A percentile compares a stretch with the other conserved stretches of the same genome.
Conservation (phyloP, 352 stramenopile species). For the Achlya hypogyna region DNA sequence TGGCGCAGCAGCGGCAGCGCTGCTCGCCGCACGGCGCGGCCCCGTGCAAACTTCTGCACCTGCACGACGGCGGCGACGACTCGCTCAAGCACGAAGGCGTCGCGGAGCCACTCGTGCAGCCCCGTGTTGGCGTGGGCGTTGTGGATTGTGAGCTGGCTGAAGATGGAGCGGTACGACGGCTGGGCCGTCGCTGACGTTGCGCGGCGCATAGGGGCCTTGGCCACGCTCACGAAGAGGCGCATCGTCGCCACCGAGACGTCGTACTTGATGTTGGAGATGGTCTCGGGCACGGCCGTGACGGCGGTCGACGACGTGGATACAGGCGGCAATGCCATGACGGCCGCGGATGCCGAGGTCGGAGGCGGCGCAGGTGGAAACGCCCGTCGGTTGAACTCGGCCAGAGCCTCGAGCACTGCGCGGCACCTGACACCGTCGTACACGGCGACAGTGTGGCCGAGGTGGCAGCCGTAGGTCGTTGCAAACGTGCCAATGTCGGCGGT, state of each 20-base stretch:
- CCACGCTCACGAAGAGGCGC: slow-evolving; percentile 1
- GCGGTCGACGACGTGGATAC: neutral
- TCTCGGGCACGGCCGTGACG: neutral
- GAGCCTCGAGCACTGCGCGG: neutral
- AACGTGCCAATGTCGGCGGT: slow-evolving; percentile 6
- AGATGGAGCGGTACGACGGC: slow-evolving; percentile 10
- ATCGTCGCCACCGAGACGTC: slow-evolving; percentile 5
- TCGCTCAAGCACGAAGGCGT: slow-evolving; percentile 4
- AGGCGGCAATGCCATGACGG: neutral
- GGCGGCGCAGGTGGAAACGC: neutral
- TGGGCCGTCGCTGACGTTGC: neutral
- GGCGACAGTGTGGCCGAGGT: slow-evolving; percentile 6
- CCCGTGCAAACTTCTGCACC: slow-evolving; percentile 8
- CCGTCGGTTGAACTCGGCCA: neutral
- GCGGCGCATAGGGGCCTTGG: neutral
- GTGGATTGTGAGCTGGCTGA: slow-evolving; percentile 20
- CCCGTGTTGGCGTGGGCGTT: neutral
- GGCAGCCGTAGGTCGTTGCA: slow-evolving; percentile 5
- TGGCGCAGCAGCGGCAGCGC: neutral
- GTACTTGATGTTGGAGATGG: neutral
- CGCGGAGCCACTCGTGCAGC: slow-evolving; percentile 13
- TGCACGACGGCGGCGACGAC: slow-evolving; percentile 3
- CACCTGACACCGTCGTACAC: slow-evolving; percentile 9
- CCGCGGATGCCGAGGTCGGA: neutral
- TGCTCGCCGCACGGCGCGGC: neutral